phyloP scores from a whole-genome alignment of 257 asterid species.

The Nicotiana tomentosiformis region DNA sequence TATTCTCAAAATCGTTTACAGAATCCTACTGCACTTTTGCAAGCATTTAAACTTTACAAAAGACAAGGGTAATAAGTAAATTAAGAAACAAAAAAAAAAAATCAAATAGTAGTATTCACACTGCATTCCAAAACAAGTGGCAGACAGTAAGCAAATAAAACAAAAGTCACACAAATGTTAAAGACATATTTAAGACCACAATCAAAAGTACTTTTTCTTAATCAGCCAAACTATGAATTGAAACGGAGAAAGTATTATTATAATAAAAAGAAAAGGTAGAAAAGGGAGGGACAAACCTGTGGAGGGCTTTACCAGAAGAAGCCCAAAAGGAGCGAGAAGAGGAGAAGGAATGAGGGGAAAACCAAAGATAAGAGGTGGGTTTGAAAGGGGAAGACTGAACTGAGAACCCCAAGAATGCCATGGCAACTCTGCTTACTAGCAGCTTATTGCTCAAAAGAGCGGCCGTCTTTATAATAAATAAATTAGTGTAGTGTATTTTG shows the following conservation, averaged over 20 bases:
- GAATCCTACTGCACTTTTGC: not conserved
- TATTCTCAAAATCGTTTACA: not conserved
- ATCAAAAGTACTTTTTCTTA: no score
- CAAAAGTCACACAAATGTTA: no score
- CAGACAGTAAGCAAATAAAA: no score
- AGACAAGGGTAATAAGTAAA: not conserved
- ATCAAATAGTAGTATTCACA: no score
- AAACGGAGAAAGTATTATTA: no score
- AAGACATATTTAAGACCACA: no score
- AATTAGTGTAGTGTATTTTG: no score
- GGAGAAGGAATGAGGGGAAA: constrained; percentile 43
- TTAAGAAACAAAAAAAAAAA: no score
- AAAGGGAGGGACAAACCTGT: constrained; percentile 37
- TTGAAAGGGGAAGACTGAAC: constrained; percentile 48
- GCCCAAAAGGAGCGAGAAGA: constrained; percentile 34
- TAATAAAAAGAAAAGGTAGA: not conserved
- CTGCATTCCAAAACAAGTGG: no score
- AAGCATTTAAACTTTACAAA: not conserved
- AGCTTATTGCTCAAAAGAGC: constrained; percentile 38
- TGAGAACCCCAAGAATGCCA: constrained; percentile 76
- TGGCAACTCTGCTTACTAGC: constrained; percentile 58
- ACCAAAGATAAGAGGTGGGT: constrained; percentile 43
- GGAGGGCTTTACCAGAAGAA: constrained; percentile 30
- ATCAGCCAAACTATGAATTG: no score
- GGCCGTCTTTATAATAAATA: constrained; percentile 59